Evolutionary conservation across 352 stramenopile species (phyloP).

Genomic region (Detonula confervacea): DNA sequence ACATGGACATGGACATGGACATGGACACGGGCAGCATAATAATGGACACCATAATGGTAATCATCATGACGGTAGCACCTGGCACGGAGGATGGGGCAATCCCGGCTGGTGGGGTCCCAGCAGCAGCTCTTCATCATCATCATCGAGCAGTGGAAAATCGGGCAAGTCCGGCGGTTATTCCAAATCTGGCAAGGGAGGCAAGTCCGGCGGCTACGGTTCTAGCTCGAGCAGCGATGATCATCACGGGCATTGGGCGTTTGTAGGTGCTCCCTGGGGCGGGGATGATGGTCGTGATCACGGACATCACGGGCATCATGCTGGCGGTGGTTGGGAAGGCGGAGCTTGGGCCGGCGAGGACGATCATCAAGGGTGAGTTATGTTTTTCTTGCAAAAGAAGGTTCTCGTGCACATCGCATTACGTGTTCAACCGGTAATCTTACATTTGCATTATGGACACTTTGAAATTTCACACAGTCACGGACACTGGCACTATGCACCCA

Average conservation of each 20-base stretch:
- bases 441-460: too few species aligned
- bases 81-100: too few species aligned
- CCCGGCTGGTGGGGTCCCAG: not conserved
- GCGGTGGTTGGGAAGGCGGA: not conserved
- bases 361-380: not conserved
- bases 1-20: not conserved
- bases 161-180: not conserved
- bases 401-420: too few species aligned
- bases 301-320: not conserved
- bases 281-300: not conserved
- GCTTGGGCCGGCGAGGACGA: not conserved
- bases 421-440: too few species aligned
- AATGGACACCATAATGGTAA: too few species aligned
- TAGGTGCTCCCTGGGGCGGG: too few species aligned
- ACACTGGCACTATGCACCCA: not conserved
- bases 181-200: not conserved
- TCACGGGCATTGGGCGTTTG: too few species aligned
- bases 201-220: not conserved
- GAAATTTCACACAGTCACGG: too few species aligned
- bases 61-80: too few species aligned
- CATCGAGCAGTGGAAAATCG: not conserved
- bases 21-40: too few species aligned
- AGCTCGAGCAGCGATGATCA: constrained; percentile 3
- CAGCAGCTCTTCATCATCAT: not conserved
- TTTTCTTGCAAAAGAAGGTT: too few species aligned